Percentiles rank a stretch among this genome's conserved stretches.
Conservation (phyloP, 2,329 filamentous ascomycete species). For the Phialophora verrucosa region DNA sequence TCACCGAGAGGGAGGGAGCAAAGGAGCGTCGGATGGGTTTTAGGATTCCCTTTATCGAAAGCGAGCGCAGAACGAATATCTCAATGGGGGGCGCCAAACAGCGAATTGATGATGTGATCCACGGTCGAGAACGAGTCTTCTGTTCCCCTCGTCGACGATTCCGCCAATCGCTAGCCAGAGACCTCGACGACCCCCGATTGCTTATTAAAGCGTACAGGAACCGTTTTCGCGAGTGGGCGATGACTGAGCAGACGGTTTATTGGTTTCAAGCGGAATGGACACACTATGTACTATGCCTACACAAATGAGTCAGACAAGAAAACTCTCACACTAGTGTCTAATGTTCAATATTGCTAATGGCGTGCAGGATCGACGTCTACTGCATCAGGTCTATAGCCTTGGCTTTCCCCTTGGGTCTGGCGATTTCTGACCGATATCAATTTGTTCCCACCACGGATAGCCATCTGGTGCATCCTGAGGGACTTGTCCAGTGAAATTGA, state of each 20-base stretch:
- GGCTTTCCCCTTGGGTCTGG: constrained; percentile 28
- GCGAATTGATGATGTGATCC: constrained; percentile 34
- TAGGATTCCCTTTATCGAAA: constrained; percentile 17
- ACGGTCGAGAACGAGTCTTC: constrained; percentile 3
- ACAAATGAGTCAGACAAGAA: background rate
- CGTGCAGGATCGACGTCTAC: background rate
- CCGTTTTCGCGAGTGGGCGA: background rate
- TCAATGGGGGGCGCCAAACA: background rate
- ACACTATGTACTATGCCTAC: background rate
- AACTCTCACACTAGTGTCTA: background rate
- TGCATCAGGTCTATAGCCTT: constrained; percentile 19
- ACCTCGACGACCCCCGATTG: constrained; percentile 7
- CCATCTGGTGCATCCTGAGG: constrained; percentile 63
- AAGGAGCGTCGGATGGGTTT: constrained; percentile 10
- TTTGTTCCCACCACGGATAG: constrained; percentile 72
- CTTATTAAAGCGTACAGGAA: constrained; percentile 21
- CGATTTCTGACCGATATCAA: constrained; percentile 49
- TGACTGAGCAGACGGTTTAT: background rate
- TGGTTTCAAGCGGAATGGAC: background rate
- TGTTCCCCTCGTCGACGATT: constrained; percentile 9
- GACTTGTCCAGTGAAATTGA: constrained; percentile 66
- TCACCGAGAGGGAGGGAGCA: constrained; percentile 26
- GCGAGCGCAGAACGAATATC: background rate
- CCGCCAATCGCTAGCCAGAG: constrained; percentile 26
- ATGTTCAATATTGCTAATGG: background rate